A percentile compares a stretch with the other conserved stretches of the same genome.
These are phyloP conservation scores for Ceratocystis huliohia DNA, from an alignment of 2,329 filamentous ascomycete species.

Conservation along the genomic window DNA sequence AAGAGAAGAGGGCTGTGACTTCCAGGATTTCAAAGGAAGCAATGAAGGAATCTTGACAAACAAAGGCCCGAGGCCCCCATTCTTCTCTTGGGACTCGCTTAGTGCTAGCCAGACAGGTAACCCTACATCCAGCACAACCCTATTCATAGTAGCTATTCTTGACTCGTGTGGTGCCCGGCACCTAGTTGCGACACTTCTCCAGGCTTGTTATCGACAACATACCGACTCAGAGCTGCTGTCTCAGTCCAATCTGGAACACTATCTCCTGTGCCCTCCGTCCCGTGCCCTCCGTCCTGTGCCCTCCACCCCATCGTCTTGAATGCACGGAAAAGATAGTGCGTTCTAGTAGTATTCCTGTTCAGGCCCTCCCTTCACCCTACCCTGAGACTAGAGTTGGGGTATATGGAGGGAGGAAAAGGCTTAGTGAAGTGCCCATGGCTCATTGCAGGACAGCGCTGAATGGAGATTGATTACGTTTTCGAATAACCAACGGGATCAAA, in stretches of 20 bases:
- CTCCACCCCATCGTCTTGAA: neutral
- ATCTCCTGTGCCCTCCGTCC: neutral
- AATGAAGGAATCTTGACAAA: slow-evolving; percentile 8
- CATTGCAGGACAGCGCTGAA: neutral
- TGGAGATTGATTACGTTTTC: neutral
- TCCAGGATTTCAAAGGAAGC: neutral
- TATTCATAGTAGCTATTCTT: neutral
- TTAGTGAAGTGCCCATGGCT: neutral
- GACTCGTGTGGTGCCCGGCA: too few species aligned
- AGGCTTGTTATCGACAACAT: too few species aligned
- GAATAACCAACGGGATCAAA: neutral
- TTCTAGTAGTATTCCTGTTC: neutral
- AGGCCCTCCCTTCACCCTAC: neutral
- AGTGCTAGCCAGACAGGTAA: neutral
- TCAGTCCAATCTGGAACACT: too few species aligned
- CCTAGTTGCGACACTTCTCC: too few species aligned
- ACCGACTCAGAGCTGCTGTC: too few species aligned
- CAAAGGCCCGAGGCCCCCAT: slow-evolving; percentile 6
- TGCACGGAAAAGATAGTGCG: neutral
- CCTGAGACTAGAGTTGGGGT: neutral
- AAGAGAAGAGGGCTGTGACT: neutral
- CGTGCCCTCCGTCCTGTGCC: neutral
- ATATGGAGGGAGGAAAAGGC: neutral
- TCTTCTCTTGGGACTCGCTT: neutral
- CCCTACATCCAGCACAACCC: neutral